A percentile compares a stretch with the other conserved stretches of the same genome.
Conservation (phyloP, 176 grass and related monocot species). For the Luzula sylvatica region DNA sequence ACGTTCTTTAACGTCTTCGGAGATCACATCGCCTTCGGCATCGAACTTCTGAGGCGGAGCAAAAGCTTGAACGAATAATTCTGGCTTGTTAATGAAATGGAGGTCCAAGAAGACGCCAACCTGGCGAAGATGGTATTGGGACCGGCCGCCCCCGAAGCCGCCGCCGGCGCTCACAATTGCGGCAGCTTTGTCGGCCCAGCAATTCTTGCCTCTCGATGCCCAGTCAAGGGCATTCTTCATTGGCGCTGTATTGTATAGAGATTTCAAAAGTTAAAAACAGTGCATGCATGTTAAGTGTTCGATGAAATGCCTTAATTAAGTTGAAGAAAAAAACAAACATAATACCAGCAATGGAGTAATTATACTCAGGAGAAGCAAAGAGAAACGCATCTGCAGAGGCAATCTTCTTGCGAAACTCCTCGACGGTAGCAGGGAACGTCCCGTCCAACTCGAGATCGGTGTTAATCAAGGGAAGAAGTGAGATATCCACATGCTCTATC, state of each 20-base stretch:
- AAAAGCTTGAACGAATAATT: constrained; percentile 51
- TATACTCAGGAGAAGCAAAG: constrained; percentile 89
- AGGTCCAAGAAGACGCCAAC: constrained; percentile 83
- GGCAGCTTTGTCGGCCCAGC: constrained; percentile 77
- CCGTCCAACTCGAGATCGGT: constrained; percentile 58
- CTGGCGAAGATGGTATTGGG: constrained; percentile 83
- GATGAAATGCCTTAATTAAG: background rate
- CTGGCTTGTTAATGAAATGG: constrained; percentile 97
- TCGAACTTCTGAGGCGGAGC: constrained; percentile 56
- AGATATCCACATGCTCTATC: constrained; percentile 60
- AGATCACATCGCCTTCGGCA: constrained; percentile 56
- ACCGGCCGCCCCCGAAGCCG: constrained; percentile 45
- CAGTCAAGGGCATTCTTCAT: constrained; percentile 96
- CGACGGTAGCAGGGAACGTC: constrained; percentile 43
- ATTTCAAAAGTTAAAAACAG: background rate
- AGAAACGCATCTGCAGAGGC: constrained; percentile 49
- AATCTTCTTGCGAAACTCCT: constrained; percentile 55
- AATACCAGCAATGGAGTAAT: constrained; percentile 69
- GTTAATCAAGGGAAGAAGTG: constrained; percentile 64
- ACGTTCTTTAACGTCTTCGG: constrained; percentile 40
- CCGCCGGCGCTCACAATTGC: constrained; percentile 67
- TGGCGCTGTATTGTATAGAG: constrained; percentile 27
- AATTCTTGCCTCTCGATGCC: constrained; percentile 70
- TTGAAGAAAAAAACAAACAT: background rate
- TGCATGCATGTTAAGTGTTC: background rate